Base-by-base conservation (phyloP, 2,329 filamentous ascomycete species). In the Aspergillus tubingensis region DNA sequence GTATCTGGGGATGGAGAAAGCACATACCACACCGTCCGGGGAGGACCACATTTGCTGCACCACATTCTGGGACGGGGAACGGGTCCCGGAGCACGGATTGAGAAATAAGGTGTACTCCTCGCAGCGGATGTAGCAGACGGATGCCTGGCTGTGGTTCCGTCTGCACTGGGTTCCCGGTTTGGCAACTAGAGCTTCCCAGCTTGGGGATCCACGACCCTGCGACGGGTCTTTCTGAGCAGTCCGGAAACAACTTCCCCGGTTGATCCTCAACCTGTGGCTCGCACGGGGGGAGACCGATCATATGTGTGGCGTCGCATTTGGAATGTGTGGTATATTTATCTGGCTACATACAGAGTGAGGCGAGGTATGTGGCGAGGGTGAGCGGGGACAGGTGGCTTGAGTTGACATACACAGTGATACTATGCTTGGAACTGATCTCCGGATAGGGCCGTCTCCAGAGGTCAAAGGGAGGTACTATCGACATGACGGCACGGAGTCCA, bases 101-200 rank as follows among this genome's bases (percentile, higher is more conserved):
- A 53, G 30, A 53, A 60, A 58, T 62, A 62, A 51, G 49, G 32
- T 54, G 57, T 50, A 39, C 58, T 59, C 61, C 61, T 61, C 58
- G 48, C 61, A 63, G 61, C 59, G 58, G 58, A 61, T 57, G 54
- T 53, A 44, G 44, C 54, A 57, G 54, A 49, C 54, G 54, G 54
- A 61, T 32, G 17, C 38, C 54, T 39, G 41, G 17, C 10, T 38
- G 30, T 49, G 44, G 13, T 50, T 50, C 19, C 49, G 36, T 36
- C 58, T 47, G 44, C 44, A 43, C 23, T 50, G 51, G 38, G 11
- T 59, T 55, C 54, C 59, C 48, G 47, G 49, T 54, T 54, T 44
- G 47, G 48, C 21, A 21, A 49, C 8, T 32, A 23, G 23, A 30
- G 25, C 30, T 51, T 6, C 23, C 48, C 23, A 51, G 30, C 30